Evolutionary conservation across 2,329 filamentous ascomycete genomes (phyloP), one percentile per base, ranked within the genome.

Genomic region (Diplodia corticola): DNA sequence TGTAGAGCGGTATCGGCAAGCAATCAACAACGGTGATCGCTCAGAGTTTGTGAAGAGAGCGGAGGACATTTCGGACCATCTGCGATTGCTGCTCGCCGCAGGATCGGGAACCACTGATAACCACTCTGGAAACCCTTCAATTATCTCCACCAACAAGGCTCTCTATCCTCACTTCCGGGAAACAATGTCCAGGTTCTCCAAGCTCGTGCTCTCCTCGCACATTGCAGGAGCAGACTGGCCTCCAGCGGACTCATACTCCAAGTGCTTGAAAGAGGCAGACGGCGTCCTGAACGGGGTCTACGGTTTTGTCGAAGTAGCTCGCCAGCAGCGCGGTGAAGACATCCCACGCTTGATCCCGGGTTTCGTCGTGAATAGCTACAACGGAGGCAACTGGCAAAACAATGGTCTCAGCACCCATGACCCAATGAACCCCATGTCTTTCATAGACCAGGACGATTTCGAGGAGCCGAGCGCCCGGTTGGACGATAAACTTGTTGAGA

Each of bases 151-250:
- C 5, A 99, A 99, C 82, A 98, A 98, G 78, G 91, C 93, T 0
- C 83, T 99, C 17, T 98, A 98, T 75, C 95, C 95, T 26, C 93
- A 98, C 78, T 99, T 99, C 80, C 86, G 95, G 64, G 95, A 98
- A 76, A 98, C 98, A 89, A 99, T 99, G 95, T 98, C 95, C 51
- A 93, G 96, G 73, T 99, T 99, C 77, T 98, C 95, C n/a, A 99
- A 99, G 78, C 84, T 99, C 10, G 95, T 99, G 51, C 89, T 99
- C 57, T 99, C 95, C 2, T 98, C 95, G 15, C 95, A 99, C 76
- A 97, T 99, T 75, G 95, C 95, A 46, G 93, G 94, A 5, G 92
- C 94, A 37, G 95, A 99, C 80, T 98, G 93, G 88, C 93, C 94
- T 9, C 93, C 94, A 64, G 89, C 92, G 17, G 95, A 99, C 78